phyloP scores from a whole-genome alignment of 345 rosid species.

The Pistacia vera region DNA sequence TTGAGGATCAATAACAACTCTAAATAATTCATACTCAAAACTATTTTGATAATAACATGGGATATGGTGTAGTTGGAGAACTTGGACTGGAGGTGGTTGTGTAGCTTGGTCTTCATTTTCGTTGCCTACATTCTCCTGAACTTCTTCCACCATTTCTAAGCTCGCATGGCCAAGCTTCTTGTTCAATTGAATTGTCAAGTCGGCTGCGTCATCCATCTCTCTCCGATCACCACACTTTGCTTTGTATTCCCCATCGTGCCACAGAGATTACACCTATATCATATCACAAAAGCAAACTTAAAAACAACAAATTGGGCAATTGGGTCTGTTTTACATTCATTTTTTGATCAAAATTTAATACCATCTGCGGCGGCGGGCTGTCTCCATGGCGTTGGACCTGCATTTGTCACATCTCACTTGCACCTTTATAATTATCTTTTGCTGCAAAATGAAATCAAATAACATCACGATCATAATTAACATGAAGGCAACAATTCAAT shows the following conservation, averaged over 20 bases:
- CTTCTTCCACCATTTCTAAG: constrained; percentile 1
- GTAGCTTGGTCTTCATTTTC: background rate
- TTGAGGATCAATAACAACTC: too few species aligned
- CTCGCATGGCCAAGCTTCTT: constrained; percentile 16
- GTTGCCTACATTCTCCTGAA: background rate
- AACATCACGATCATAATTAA: background rate
- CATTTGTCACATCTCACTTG: constrained; percentile 19
- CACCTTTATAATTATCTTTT: constrained; percentile 16
- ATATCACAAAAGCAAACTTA: background rate
- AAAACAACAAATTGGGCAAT: background rate
- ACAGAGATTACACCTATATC: constrained; percentile 15
- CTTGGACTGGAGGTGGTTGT: background rate
- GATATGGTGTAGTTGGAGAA: background rate
- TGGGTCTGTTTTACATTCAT: background rate
- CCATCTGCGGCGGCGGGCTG: constrained; percentile 16
- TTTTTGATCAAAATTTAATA: background rate
- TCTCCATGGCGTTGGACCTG: constrained; percentile 23
- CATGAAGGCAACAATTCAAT: too few species aligned
- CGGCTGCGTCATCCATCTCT: constrained; percentile 14
- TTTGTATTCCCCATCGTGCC: constrained; percentile 17
- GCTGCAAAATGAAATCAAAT: constrained; percentile 15
- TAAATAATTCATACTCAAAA: too few species aligned
- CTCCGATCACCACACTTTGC: constrained; percentile 16
- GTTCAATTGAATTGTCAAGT: background rate
- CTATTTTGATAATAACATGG: background rate